Evolutionary conservation across 768 basidiomycete genomes (phyloP).

Genomic region (Suillus clintonianus): DNA sequence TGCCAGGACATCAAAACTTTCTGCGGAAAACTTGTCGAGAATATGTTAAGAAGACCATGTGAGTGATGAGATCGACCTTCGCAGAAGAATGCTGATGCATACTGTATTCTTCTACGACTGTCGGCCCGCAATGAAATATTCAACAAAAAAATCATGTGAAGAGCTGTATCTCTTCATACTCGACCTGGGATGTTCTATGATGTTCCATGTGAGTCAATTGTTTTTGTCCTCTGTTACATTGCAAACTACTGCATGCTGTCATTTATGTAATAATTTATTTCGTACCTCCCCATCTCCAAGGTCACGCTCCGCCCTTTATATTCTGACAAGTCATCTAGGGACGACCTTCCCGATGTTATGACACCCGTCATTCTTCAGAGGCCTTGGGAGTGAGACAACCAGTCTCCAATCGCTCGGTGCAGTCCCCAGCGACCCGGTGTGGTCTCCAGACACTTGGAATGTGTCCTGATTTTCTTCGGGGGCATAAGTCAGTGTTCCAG

Average conservation of each 20-base stretch:
- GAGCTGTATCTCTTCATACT: neutral
- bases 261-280: neutral
- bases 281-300: neutral
- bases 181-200: neutral
- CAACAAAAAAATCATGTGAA: neutral
- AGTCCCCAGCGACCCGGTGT: neutral
- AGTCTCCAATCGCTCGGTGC: neutral
- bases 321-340: neutral
- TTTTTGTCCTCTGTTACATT: neutral
- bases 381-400: neutral
- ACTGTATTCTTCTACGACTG: constrained; percentile 11
- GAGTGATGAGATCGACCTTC: constrained; percentile 22
- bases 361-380: neutral
- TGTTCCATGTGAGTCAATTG: neutral
- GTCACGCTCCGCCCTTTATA: neutral
- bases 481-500: neutral
- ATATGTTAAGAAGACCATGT: constrained; percentile 9
- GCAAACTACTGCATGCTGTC: neutral
- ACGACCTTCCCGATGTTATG: neutral
- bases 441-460: neutral
- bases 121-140: neutral
- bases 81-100: constrained; percentile 19
- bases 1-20: constrained; percentile 30
- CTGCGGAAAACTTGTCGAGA: constrained; percentile 23
- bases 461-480: neutral